Conservation (phyloP, 2,329 filamentous ascomycete species). For the Coleophoma cylindrospora region DNA sequence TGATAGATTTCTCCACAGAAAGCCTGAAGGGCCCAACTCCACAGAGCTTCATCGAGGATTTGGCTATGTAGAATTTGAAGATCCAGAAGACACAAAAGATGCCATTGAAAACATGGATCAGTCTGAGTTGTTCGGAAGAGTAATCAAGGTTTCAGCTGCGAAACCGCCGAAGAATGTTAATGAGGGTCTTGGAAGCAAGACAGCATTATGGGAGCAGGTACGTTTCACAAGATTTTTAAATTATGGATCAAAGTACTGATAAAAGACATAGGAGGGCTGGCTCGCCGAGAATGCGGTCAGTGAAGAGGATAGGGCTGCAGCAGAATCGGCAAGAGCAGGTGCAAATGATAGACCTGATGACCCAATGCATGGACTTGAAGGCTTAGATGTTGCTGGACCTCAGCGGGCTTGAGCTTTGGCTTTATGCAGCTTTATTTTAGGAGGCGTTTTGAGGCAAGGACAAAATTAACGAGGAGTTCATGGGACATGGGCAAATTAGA, state of each 20-base stretch:
- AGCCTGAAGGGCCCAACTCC: constrained; percentile 75
- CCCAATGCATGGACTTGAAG: constrained; percentile 94
- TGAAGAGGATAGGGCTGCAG: constrained; percentile 67
- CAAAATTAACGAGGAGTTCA: neutral
- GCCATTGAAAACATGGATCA: constrained; percentile 99
- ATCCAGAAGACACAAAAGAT: constrained; percentile 79
- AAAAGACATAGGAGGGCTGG: constrained; percentile 73
- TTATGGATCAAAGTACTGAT: constrained; percentile 11
- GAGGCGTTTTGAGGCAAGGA: neutral
- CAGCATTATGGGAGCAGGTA: constrained; percentile 96
- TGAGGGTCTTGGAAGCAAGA: constrained; percentile 87
- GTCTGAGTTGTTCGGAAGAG: constrained; percentile 85
- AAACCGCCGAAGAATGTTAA: constrained; percentile 87
- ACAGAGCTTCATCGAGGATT: constrained; percentile 84
- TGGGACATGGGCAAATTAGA: no score
- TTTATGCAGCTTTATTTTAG: neutral
- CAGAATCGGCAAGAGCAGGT: constrained; percentile 46
- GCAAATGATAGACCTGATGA: constrained; percentile 60
- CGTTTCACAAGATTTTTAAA: constrained; percentile 17
- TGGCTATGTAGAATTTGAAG: constrained; percentile 93
- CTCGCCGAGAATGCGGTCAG: constrained; percentile 80
- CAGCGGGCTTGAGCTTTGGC: constrained; percentile 56
- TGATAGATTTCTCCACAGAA: constrained; percentile 31
- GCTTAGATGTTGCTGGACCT: constrained; percentile 88
- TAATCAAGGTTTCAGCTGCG: constrained; percentile 87